Base-by-base conservation (phyloP, 352 stramenopile species). In the Globisporangium nodosum region DNA sequence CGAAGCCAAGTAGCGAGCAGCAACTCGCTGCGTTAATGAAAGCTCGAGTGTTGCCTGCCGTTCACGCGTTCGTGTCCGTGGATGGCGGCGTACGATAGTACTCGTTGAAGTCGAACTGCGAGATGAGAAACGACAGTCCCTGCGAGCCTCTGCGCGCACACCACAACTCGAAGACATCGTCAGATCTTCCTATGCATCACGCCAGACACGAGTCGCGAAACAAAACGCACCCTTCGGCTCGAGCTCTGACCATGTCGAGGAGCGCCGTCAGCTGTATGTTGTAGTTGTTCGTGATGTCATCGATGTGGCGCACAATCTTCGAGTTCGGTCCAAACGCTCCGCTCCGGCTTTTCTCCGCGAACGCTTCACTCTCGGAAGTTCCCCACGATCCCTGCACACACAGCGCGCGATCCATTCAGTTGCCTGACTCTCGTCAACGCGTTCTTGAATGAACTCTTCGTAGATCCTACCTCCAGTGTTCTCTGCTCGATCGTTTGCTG, bases 51-150 rank as follows among this genome's bases (percentile, higher is more conserved):
- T 11, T 15, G 43, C 5, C 24, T 42, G 42, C 9, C 43, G 24
- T 49, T 73, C 65, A 88, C 59, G 87, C 77, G 33, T 87, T 74
- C 47, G 56, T 40, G 33, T 82, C 76, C 49, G 69, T 70, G 5
- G 35, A n/a, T 5, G 58, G 33, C 42, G 79, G 68, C 20, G 68
- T 55, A 45, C 69, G 66, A 31, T 97, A 97, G 49, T 78, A 97
- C 67, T 95, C 85, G 61, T 96, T 97, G 61, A 97, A 97, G 64
- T 97, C 90, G 46, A 97, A 92, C 8, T 88, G 88, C 9, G 91
- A 92, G 43, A 89, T 76, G 9, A 97, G 70, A 43, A 92, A 96
- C 9, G 85, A 84, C 5, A 97, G 65, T 30, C 86, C 87, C 56
- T 96, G 86, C 0, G 77, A 88, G 1, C 79, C 83, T 30, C 71